Percentiles rank a stretch among this genome's conserved stretches.
These are phyloP conservation scores for Colletotrichum simmondsii DNA, from an alignment of 2,329 filamentous ascomycete genomes.

Conservation along the genomic window DNA sequence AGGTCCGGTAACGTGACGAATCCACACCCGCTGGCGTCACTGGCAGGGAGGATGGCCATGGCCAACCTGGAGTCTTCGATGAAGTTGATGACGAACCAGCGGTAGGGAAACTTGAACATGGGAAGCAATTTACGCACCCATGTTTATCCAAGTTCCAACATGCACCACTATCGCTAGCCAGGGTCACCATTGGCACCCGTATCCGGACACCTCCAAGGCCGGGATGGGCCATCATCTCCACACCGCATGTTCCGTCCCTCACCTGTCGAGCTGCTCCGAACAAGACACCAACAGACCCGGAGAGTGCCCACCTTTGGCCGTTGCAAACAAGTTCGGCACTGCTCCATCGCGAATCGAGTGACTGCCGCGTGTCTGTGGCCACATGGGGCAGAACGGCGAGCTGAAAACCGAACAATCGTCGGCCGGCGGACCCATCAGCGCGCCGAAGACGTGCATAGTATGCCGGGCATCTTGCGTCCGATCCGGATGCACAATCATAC, in stretches of 20 bases:
- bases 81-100: background rate
- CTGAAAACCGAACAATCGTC: background rate
- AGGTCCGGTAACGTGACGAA: too few species aligned
- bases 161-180: background rate
- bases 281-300: background rate
- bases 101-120: background rate
- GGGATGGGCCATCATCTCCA: background rate
- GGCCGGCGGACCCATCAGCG: background rate
- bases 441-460: background rate
- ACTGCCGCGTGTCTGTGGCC: constrained; percentile 1
- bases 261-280: background rate
- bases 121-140: background rate
- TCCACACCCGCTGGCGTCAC: too few species aligned
- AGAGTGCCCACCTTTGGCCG: background rate
- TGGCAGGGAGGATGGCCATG: too few species aligned
- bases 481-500: background rate
- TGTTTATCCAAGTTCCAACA: background rate
- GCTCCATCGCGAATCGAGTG: background rate
- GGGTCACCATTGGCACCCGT: background rate
- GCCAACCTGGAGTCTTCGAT: background rate
- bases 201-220: background rate
- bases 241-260: background rate
- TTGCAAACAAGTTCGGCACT: background rate
- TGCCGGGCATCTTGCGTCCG: background rate
- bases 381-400: background rate